These are phyloP conservation scores for Mycena crocata DNA, from an alignment of 768 basidiomycete species.

Conservation along the genomic window DNA sequence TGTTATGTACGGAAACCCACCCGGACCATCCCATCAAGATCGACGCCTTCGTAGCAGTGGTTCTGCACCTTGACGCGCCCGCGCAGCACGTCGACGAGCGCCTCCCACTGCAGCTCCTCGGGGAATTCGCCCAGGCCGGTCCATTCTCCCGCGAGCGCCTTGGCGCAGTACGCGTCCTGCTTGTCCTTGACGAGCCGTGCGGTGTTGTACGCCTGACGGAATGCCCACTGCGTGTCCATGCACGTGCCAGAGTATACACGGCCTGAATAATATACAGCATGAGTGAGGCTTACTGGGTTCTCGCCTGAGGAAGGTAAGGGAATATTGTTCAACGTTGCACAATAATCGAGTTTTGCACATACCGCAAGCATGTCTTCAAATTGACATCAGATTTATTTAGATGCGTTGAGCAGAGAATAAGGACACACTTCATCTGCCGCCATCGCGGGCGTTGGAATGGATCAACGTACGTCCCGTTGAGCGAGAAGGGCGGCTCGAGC, in stretches of 20 bases:
- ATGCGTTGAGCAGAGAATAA: background rate
- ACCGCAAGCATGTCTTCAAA: slow-evolving; percentile 72
- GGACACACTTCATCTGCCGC: slow-evolving; percentile 84
- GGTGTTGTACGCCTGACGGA: slow-evolving; percentile 77
- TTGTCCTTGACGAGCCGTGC: slow-evolving; percentile 72
- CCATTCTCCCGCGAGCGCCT: slow-evolving; percentile 60
- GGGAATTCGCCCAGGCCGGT: slow-evolving; percentile 65
- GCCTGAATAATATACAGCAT: slow-evolving; percentile 31
- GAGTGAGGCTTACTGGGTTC: slow-evolving; percentile 16
- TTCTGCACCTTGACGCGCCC: slow-evolving; percentile 76
- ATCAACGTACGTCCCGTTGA: slow-evolving; percentile 52
- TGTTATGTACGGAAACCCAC: slow-evolving; percentile 50
- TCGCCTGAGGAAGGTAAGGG: slow-evolving; percentile 12
- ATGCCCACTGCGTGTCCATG: slow-evolving; percentile 76
- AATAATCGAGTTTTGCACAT: slow-evolving; percentile 53
- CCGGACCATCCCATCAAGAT: slow-evolving; percentile 74
- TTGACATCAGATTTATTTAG: slow-evolving; percentile 1
- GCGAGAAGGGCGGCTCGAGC: slow-evolving; percentile 76
- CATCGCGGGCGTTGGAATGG: slow-evolving; percentile 54
- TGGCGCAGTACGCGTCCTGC: slow-evolving; percentile 76
- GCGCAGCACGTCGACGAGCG: slow-evolving; percentile 75
- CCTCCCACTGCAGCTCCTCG: slow-evolving; percentile 76
- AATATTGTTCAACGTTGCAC: background rate
- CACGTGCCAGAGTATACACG: slow-evolving; percentile 58
- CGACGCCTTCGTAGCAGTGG: slow-evolving; percentile 64